phyloP scores from a whole-genome alignment of 2,329 filamentous ascomycete genomes.

The Stemphylium vesicarium region DNA sequence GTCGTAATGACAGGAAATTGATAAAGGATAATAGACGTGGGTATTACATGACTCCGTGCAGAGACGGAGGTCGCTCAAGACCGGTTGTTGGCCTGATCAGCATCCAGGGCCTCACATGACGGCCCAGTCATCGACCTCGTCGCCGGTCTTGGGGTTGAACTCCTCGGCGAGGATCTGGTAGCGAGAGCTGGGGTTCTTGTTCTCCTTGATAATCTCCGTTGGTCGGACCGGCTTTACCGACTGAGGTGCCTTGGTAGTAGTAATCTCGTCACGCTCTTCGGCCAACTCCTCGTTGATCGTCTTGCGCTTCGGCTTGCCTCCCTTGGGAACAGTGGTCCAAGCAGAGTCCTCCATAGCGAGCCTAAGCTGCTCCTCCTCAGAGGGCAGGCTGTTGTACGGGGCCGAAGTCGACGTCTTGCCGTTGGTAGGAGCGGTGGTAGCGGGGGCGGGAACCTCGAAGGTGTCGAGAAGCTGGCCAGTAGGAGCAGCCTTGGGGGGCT shows the following conservation, averaged over 20 bases:
- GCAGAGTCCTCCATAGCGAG: conserved; percentile 57
- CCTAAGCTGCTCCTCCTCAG: conserved; percentile 67
- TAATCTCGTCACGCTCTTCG: conserved; percentile 48
- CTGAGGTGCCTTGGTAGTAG: conserved; percentile 20
- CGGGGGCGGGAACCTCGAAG: conserved; percentile 51
- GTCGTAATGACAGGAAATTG: neutral
- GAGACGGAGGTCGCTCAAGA: neutral
- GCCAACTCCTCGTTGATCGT: conserved; percentile 50
- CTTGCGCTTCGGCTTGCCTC: conserved; percentile 62
- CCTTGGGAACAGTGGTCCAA: conserved; percentile 66
- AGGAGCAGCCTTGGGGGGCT: conserved; percentile 28
- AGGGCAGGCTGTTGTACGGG: conserved; percentile 58
- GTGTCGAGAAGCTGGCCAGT: conserved; percentile 56
- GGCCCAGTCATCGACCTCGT: conserved; percentile 51
- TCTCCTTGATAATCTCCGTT: conserved; percentile 35
- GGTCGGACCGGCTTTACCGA: conserved; percentile 34
- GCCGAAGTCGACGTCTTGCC: conserved; percentile 50
- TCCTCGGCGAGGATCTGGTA: conserved; percentile 40
- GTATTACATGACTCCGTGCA: neutral
- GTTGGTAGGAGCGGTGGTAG: conserved; percentile 50
- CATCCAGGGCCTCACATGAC: conserved; percentile 37
- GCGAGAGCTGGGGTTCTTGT: conserved; percentile 36
- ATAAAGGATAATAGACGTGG: conserved; percentile 1
- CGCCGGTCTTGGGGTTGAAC: conserved; percentile 36
- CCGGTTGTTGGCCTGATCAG: neutral